Evolutionary conservation across 768 basidiomycete genomes (phyloP).

Genomic region (Mycena leptocephala): DNA sequence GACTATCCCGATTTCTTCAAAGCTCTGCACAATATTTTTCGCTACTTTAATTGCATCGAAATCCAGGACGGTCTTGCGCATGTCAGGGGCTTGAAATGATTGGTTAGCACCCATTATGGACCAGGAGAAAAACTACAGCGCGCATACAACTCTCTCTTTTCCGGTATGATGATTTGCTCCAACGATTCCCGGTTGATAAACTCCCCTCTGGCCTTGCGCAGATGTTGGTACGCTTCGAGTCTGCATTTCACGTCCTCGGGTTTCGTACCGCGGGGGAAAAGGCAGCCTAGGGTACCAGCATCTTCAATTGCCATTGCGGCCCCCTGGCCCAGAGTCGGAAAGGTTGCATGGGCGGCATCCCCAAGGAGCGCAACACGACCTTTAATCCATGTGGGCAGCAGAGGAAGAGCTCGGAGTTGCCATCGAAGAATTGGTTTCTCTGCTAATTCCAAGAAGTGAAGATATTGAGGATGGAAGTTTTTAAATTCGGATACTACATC

Average conservation of each 20-base stretch:
- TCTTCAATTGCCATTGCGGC: conserved; percentile 8
- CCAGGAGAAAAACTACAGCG: neutral
- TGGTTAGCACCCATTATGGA: too few relatives aligned
- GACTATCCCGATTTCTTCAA: neutral
- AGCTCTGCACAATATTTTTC: too few relatives aligned
- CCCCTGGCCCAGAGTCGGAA: neutral
- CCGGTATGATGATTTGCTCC: neutral
- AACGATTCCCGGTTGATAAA: neutral
- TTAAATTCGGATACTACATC: neutral
- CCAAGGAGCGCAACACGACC: neutral
- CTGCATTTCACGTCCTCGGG: neutral
- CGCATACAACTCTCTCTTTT: neutral
- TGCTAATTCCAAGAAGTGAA: neutral
- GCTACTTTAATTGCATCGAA: too few relatives aligned
- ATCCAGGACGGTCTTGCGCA: too few relatives aligned
- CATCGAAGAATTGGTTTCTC: neutral
- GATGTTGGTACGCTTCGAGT: neutral
- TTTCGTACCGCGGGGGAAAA: neutral
- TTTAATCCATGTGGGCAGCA: neutral
- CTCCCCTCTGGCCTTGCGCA: neutral
- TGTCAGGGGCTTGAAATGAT: too few relatives aligned
- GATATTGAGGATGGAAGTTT: neutral
- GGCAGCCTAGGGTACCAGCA: neutral
- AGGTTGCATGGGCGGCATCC: neutral
- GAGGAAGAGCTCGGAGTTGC: neutral